Conservation (phyloP, 169 alveolate genomes). For the Haemoproteus tartakovskyi region DNA sequence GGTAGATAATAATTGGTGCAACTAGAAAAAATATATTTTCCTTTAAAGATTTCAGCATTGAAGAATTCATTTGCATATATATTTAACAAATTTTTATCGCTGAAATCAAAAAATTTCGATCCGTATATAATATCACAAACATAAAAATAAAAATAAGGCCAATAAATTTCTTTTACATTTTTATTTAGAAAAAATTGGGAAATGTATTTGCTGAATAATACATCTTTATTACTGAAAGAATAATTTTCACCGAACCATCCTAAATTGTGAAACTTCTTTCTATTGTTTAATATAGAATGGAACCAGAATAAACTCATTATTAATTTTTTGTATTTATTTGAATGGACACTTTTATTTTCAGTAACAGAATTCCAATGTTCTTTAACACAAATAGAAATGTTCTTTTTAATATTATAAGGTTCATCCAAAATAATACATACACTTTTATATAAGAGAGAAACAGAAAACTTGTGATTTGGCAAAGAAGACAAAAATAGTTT, state of each 20-base stretch:
- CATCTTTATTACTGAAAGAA: constrained; percentile 88
- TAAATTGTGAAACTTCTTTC: constrained; percentile 87
- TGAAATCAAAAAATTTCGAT: constrained; percentile 39
- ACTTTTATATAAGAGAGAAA: constrained; percentile 91
- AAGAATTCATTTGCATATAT: constrained; percentile 62
- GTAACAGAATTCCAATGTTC: constrained; percentile 65
- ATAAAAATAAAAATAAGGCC: constrained; percentile 63
- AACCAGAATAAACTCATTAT: constrained; percentile 89
- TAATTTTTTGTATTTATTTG: constrained; percentile 69
- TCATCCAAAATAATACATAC: constrained; percentile 93
- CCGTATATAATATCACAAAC: constrained; percentile 65
- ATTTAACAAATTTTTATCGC: constrained; percentile 45
- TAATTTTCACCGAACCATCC: constrained; percentile 90
- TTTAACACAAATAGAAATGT: constrained; percentile 39
- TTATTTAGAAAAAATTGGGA: constrained; percentile 41
- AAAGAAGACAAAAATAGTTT: constrained; percentile 92
- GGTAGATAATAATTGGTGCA: constrained; percentile 49
- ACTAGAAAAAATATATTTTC: constrained; percentile 52
- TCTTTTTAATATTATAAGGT: constrained; percentile 73
- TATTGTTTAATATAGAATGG: constrained; percentile 85
- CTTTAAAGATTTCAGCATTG: constrained; percentile 59
- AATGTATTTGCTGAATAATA: constrained; percentile 44
- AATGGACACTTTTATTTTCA: constrained; percentile 61
- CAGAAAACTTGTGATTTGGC: constrained; percentile 93
- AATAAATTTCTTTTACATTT: constrained; percentile 43